Evolutionary conservation across 495 filamentous ascomycete genomes (phyloP).

Genomic region (Hypoxylon lenormandii): DNA sequence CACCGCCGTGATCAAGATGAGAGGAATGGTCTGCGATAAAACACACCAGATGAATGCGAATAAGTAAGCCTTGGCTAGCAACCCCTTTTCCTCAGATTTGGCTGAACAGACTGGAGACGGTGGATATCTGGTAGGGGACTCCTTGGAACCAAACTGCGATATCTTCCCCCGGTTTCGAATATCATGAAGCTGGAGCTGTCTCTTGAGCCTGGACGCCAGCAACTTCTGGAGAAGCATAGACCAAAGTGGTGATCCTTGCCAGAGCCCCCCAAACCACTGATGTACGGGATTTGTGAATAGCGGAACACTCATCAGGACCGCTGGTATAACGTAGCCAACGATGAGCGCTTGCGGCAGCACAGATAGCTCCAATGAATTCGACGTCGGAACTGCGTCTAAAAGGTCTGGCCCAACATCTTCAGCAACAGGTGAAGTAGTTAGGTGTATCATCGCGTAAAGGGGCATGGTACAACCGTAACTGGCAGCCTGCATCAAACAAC

Average conservation of each 20-base stretch:
- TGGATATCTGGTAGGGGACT: constrained; percentile 8
- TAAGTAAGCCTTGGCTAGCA: constrained; percentile 32
- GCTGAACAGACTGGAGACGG: constrained; percentile 7
- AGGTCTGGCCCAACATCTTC: constrained; percentile 21
- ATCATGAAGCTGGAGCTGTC: not conserved
- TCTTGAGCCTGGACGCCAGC: constrained; percentile 6
- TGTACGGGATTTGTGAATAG: constrained; percentile 28
- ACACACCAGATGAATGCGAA: constrained; percentile 35
- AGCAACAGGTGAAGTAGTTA: constrained; percentile 23
- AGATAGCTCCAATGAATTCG: constrained; percentile 9
- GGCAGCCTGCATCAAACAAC: constrained; percentile 29
- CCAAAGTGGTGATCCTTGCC: constrained; percentile 35
- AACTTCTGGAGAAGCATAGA: constrained; percentile 30
- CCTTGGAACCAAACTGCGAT: constrained; percentile 4
- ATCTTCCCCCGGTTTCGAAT: constrained; percentile 4
- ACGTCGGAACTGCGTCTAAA: constrained; percentile 7
- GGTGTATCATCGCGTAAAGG: constrained; percentile 33
- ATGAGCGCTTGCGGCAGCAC: constrained; percentile 23
- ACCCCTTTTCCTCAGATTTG: constrained; percentile 7
- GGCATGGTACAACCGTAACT: constrained; percentile 40
- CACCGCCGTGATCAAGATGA: constrained; percentile 20
- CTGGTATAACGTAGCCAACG: constrained; percentile 32
- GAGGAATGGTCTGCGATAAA: constrained; percentile 27
- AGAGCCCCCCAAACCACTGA: constrained; percentile 40
- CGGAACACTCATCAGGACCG: constrained; percentile 34